Conservation (phyloP, 1,139 yeast genomes). For the Hyphopichia fennica region DNA sequence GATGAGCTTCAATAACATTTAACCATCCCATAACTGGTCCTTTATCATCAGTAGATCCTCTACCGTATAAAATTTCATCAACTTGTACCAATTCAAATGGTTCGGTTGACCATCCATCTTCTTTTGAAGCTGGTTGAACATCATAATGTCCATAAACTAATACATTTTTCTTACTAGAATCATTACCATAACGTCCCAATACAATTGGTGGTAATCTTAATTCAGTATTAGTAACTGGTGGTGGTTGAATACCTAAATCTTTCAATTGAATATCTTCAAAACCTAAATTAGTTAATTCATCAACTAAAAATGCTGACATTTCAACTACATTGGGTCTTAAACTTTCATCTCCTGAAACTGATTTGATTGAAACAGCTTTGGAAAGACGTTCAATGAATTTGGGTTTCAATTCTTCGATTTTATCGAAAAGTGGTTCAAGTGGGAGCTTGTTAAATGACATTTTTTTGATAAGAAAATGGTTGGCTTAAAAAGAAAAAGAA, state of each 20-base stretch:
- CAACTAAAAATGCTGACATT: slow-evolving; percentile 81
- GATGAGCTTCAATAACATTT: slow-evolving; percentile 88
- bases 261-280: slow-evolving; percentile 79
- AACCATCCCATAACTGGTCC: slow-evolving; percentile 99
- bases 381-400: slow-evolving; percentile 66
- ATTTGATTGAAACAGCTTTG: slow-evolving; percentile 87
- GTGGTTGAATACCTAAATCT: slow-evolving; percentile 87
- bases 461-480: too few relatives aligned
- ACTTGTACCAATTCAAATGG: slow-evolving; percentile 75
- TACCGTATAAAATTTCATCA: slow-evolving; percentile 72
- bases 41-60: slow-evolving; percentile 97
- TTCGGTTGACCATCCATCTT: slow-evolving; percentile 95
- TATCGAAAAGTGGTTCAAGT: slow-evolving; percentile 50
- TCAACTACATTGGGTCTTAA: slow-evolving; percentile 82
- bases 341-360: slow-evolving; percentile 88
- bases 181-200: slow-evolving; percentile 80
- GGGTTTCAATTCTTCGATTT: slow-evolving; percentile 72
- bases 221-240: slow-evolving; percentile 64
- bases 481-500: not conserved
- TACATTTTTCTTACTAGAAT: slow-evolving; percentile 79
- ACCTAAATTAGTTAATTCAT: slow-evolving; percentile 68
- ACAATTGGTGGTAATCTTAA: slow-evolving; percentile 91
- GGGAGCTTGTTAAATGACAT: slow-evolving; percentile 41
- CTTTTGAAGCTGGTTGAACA: slow-evolving; percentile 91
- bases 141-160: slow-evolving; percentile 96